Percentiles rank a stretch among this genome's conserved stretches.
Evolutionary conservation across 495 filamentous ascomycete genomes (phyloP).

Genomic region (Annulohypoxylon nitens): DNA sequence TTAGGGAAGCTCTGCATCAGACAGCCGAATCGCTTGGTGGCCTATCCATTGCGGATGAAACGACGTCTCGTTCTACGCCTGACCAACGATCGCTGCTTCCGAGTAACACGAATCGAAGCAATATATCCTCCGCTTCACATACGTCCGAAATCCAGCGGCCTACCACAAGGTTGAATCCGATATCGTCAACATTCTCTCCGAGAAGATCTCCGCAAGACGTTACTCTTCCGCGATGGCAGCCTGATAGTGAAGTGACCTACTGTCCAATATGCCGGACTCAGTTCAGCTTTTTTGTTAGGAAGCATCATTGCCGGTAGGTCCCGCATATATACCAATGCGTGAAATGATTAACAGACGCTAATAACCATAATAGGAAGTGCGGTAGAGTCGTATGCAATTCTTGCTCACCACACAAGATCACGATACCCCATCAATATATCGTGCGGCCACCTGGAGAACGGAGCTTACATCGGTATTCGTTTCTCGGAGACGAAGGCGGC

Average conservation of each 20-base stretch:
- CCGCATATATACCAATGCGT: background rate
- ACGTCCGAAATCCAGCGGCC: constrained; percentile 7
- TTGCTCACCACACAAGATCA: constrained; percentile 96
- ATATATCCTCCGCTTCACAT: background rate
- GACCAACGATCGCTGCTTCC: background rate
- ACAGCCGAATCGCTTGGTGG: constrained; percentile 1
- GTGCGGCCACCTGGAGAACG: constrained; percentile 78
- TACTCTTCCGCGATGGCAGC: constrained; percentile 83
- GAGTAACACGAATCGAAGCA: constrained; percentile 1
- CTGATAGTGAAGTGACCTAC: constrained; percentile 78
- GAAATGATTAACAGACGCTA: constrained; percentile 26
- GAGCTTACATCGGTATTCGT: constrained; percentile 58
- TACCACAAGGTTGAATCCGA: constrained; percentile 32
- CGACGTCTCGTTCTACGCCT: constrained; percentile 2
- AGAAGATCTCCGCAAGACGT: constrained; percentile 49
- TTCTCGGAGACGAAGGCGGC: constrained; percentile 61
- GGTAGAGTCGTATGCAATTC: constrained; percentile 91
- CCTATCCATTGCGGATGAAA: background rate
- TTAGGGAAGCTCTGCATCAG: constrained; percentile 30
- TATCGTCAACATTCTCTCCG: constrained; percentile 36
- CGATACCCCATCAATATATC: constrained; percentile 92
- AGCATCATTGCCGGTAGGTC: constrained; percentile 86
- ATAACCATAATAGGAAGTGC: constrained; percentile 75
- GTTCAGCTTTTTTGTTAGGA: constrained; percentile 89
- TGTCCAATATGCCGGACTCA: constrained; percentile 84